Conservation (phyloP, 768 basidiomycete species). For the Saitozyma sp. region DNA sequence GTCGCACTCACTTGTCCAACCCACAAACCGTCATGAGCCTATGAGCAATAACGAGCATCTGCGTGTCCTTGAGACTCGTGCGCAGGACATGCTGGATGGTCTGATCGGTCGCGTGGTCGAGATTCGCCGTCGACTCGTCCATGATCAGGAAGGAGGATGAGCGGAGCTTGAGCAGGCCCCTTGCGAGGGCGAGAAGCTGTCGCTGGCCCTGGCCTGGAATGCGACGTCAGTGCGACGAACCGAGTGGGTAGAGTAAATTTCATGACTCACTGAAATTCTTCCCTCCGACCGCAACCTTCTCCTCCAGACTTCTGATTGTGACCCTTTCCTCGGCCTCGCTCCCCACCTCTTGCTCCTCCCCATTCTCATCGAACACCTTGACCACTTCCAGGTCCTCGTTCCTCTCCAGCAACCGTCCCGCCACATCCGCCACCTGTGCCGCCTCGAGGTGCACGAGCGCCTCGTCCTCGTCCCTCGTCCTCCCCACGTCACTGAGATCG, state of each 20-base stretch:
- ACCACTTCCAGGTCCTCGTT: too few relatives aligned
- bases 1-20: conserved; percentile 56
- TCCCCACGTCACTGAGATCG: background rate
- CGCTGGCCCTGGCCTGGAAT: conserved; percentile 57
- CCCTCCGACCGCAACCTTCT: conserved; percentile 52
- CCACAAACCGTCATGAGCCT: conserved; percentile 61
- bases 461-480: background rate
- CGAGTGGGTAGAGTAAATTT: background rate
- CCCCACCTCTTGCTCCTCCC: conserved; percentile 13
- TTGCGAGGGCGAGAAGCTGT: conserved; percentile 63
- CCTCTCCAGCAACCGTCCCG: background rate
- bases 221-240: background rate
- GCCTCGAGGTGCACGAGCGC: background rate
- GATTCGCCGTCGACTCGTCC: conserved; percentile 59
- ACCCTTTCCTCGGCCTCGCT: conserved; percentile 42
- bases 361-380: background rate
- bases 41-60: conserved; percentile 64
- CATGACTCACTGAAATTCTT: conserved; percentile 56
- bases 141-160: conserved; percentile 62
- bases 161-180: conserved; percentile 57
- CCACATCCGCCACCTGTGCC: conserved; percentile 2
- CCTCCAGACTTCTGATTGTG: conserved; percentile 49
- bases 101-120: conserved; percentile 63
- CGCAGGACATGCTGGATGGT: conserved; percentile 63
- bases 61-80: conserved; percentile 55